phyloP scores from a whole-genome alignment of 257 asterid genomes.

The Cinchona pubescens region DNA sequence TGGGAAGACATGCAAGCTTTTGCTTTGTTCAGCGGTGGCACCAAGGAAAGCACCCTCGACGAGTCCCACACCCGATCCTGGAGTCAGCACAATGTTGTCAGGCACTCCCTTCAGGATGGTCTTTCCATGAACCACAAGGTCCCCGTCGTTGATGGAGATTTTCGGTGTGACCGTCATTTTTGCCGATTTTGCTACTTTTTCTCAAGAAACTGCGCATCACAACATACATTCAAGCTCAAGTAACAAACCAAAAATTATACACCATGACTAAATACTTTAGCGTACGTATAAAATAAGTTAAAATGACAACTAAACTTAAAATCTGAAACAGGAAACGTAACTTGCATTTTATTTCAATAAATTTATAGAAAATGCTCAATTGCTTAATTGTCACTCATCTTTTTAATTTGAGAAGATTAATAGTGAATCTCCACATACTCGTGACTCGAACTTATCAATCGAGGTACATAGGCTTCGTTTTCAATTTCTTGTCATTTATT shows the following conservation, averaged over 20 bases:
- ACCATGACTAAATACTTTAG: background rate
- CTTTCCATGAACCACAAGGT: conserved; percentile 92
- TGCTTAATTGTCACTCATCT: no score
- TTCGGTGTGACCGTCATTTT: conserved; percentile 89
- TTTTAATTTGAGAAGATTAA: no score
- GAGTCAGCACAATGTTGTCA: conserved; percentile 72
- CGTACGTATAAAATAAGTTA: background rate
- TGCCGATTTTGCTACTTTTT: conserved; percentile 21
- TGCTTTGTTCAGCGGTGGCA: conserved; percentile 68
- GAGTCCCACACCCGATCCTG: conserved; percentile 75
- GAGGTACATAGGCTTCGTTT: no score
- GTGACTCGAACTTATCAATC: no score
- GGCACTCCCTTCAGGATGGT: conserved; percentile 83
- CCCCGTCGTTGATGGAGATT: conserved; percentile 69
- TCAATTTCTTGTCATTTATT: no score
- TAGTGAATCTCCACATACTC: no score
- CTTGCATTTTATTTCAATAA: background rate
- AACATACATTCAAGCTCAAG: conserved; percentile 10
- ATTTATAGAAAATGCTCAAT: background rate
- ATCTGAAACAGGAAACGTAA: background rate
- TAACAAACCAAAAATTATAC: background rate
- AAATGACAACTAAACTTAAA: background rate
- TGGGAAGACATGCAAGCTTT: conserved; percentile 81
- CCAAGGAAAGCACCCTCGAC: conserved; percentile 88
- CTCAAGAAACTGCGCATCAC: conserved; percentile 40